phyloP scores from a whole-genome alignment of 805 yeast species.

The Candida vartiovaarae region DNA sequence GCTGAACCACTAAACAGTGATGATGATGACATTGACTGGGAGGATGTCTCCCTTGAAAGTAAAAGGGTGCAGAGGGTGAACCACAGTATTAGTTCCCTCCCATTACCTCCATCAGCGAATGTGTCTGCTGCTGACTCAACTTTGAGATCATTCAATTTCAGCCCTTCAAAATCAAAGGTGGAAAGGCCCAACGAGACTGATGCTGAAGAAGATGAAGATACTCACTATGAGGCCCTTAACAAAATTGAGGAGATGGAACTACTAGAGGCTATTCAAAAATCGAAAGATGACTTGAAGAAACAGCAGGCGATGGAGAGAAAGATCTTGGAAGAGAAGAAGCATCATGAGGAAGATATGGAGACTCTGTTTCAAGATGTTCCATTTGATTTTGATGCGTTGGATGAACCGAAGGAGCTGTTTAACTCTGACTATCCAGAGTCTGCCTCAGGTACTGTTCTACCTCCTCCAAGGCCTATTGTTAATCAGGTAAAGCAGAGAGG shows the following conservation, averaged over 20 bases:
- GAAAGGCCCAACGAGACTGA: constrained; percentile 9
- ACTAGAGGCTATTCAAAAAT: constrained; percentile 34
- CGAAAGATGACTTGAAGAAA: constrained; percentile 40
- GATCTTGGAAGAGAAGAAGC: constrained; percentile 2
- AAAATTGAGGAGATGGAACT: constrained; percentile 29
- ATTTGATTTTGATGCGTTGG: constrained; percentile 10
- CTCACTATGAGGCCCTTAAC: constrained; percentile 19
- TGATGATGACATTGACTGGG: constrained; percentile 50
- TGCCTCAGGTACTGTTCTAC: too few species aligned
- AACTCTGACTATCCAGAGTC: too few species aligned
- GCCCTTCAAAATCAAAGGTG: constrained; percentile 13
- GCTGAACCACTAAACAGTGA: constrained; percentile 12
- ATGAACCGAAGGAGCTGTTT: neutral
- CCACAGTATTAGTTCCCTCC: constrained; percentile 35
- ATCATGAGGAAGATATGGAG: constrained; percentile 12
- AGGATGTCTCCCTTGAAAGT: constrained; percentile 48
- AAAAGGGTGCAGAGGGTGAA: constrained; percentile 24
- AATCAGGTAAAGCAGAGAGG: neutral
- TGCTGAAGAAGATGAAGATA: constrained; percentile 13
- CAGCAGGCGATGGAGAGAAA: constrained; percentile 31
- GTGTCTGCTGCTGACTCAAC: constrained; percentile 13
- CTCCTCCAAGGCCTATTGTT: neutral
- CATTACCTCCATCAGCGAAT: constrained; percentile 26
- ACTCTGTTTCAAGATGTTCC: constrained; percentile 24
- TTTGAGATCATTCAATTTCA: constrained; percentile 16